phyloP scores from a whole-genome alignment of 331 rosid species.

The Cydonia oblonga region DNA sequence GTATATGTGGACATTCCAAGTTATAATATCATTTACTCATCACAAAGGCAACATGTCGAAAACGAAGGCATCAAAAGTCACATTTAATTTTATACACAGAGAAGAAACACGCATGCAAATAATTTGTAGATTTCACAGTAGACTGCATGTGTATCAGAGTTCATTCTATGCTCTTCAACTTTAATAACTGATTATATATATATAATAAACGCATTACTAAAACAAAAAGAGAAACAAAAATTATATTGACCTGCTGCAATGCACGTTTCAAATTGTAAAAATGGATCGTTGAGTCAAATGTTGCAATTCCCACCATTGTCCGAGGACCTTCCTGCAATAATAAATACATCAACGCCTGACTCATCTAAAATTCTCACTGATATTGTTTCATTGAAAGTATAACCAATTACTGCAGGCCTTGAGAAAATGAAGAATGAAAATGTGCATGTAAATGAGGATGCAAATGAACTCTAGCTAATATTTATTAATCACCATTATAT shows the following conservation, averaged over 20 bases:
- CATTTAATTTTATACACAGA: neutral
- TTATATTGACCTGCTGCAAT: constrained; percentile 64
- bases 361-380: neutral
- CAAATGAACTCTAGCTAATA: neutral
- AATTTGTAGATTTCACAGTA: neutral
- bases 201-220: neutral
- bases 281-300: constrained; percentile 90
- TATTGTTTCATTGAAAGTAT: neutral
- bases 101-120: neutral
- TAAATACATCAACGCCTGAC: constrained; percentile 4
- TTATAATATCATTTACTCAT: too few relatives aligned
- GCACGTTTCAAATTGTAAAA: constrained; percentile 95
- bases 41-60: neutral
- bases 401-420: neutral
- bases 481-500: neutral
- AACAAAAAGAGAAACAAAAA: too few relatives aligned
- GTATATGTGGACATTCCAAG: neutral
- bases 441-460: neutral
- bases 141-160: neutral
- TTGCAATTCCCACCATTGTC: constrained; percentile 81
- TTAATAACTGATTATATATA: too few relatives aligned
- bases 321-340: constrained; percentile 82
- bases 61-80: neutral
- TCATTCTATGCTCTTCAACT: neutral
- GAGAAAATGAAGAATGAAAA: neutral